Conservation (phyloP, 495 filamentous ascomycete species). For the Umbilicaria muhlenbergii region DNA sequence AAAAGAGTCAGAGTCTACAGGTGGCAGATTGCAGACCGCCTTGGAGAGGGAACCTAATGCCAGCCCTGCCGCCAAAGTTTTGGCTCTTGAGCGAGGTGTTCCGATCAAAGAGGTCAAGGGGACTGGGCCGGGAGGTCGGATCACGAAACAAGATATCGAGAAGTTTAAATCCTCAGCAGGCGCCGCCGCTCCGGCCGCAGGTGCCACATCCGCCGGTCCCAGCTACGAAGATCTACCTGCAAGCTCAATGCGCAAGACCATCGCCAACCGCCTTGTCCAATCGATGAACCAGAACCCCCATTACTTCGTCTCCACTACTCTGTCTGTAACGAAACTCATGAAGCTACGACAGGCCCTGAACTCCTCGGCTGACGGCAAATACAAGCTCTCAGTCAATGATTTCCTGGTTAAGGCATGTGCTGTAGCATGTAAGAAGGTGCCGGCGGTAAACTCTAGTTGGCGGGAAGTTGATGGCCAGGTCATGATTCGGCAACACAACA, state of each 20-base stretch:
- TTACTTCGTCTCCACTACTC: conserved; percentile 80
- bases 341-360: conserved; percentile 95
- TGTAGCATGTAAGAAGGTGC: conserved; percentile 79
- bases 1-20: conserved; percentile 56
- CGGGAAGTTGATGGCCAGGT: conserved; percentile 55
- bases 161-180: conserved; percentile 44
- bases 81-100: conserved; percentile 79
- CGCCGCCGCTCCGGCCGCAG: conserved; percentile 24
- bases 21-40: conserved; percentile 64
- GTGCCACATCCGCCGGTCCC: conserved; percentile 35
- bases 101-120: conserved; percentile 70
- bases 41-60: conserved; percentile 65
- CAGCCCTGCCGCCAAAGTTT: conserved; percentile 57
- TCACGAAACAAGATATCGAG: conserved; percentile 87
- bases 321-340: conserved; percentile 85
- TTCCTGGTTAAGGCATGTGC: conserved; percentile 96
- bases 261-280: conserved; percentile 78
- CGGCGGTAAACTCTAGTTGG: conserved; percentile 92
- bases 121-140: conserved; percentile 68
- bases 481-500: conserved; percentile 81
- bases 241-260: conserved; percentile 93
- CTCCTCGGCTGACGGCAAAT: conserved; percentile 70
- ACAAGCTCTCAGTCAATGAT: conserved; percentile 98
- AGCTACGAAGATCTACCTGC: conserved; percentile 74
- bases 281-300: conserved; percentile 88